Base-by-base conservation (phyloP, 441 rosid species). In the Rhodomyrtus psidioides region DNA sequence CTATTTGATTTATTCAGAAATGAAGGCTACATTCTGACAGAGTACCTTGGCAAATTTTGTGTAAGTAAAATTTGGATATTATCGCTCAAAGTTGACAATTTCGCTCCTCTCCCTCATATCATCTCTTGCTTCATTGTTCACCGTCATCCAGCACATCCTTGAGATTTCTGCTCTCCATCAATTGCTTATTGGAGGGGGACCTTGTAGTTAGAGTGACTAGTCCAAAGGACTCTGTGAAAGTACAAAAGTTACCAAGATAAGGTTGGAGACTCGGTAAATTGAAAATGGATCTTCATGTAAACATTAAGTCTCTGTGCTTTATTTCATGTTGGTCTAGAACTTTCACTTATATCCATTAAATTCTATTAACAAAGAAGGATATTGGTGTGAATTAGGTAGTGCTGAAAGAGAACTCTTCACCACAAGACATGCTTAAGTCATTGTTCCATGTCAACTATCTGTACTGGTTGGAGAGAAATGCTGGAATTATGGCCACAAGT, bases 361-460 rank as follows among this genome's bases (percentile, higher is more conserved):
- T 21, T 39, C 14, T 39, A 21, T 39, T 70, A 24, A 70, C 49
- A 70, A 39, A 21, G 23, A 39, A 30, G 39, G 17, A 58, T 60
- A 74, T 89, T 87, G 84, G 53, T 56, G 23, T 87, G 58, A 44
- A 83, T 86, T 94, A 97, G 99, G 98, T 97, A 53, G 94, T 93
- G 91, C 97, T 97, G 83, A 95, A 96, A 90, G 97, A 96, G 91
- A 94, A 90, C 86, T 85, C 92, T 74, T 91, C 93, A 15, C 96
- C 93, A 55, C 96, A 94, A 91, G 99, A 94, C 93, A 94, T 96
- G 99, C 98, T 97, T 56, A 96, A 94, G 92, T 95, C 99, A 42
- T 62, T 95, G 89, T 96, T 97, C 91, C 99, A 97, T 88, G 99
- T 93, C 55, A 96, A 92, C 86, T 96, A 96, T 58, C 93, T 97